Evolutionary conservation across 345 rosid genomes (phyloP), one percentile per base, ranked within the genome.

Genomic region (Crucihimalaya himalaica): DNA sequence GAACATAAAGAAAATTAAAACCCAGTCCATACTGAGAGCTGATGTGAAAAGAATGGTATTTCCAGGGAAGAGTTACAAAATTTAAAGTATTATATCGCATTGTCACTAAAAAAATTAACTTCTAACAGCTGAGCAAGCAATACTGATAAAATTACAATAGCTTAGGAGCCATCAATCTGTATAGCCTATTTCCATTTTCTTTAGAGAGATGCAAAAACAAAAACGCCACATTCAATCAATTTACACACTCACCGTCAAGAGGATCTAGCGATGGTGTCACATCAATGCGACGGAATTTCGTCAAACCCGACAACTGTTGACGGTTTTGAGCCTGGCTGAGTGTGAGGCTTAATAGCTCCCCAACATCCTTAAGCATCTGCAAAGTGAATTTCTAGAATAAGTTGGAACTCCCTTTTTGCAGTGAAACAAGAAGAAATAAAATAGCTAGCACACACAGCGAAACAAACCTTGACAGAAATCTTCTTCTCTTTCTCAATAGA

Each of bases 341-440:
- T 40, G 95, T 82, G 76, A 87, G 85, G 80, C 81, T 88, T 84
- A 94, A 82, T 68, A 94, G 80, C 68, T 94, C 89, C 57, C 97
- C 83, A 39, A 94, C 83, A 78, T 89, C 90, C 82, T 89, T 89
- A 48, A 91, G 97, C 65, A 91, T 90, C 98, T 94, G 82, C 68
- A 70, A 61, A 52, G 23, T 58, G 48, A 69, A 63, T 40, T 42
- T 53, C 20, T 48, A 70, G 57, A 68, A 57, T 70, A 60, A 52
- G 60, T 19, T 58, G 47, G 0, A 40, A 5, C 19, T 71, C 67
- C 21, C 37, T 29, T 48, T 70, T 16, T 39, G 32, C 46, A 31
- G 37, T 58, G 25, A 53, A 64, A 65, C 50, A 56, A 50, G 19
- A 50, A 14, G 51, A 10, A 35, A 35, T 0, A 64, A 12, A 29